phyloP scores from a whole-genome alignment of 257 asterid genomes.

The Datura wrightii region DNA sequence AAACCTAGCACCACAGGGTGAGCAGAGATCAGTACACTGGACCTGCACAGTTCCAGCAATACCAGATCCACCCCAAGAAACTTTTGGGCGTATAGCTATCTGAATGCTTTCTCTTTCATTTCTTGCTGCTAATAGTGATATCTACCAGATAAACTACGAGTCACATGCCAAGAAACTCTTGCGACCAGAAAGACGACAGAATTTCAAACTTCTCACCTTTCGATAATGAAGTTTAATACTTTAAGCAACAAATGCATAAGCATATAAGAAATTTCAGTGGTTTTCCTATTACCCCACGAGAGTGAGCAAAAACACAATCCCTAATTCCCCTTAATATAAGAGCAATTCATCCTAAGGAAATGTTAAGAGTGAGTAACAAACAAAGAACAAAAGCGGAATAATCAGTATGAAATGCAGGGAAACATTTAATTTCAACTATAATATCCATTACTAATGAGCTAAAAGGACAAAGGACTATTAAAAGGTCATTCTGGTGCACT shows the following conservation, averaged over 20 bases:
- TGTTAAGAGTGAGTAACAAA: neutral
- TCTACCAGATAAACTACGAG: constrained; percentile 60
- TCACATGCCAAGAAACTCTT: constrained; percentile 41
- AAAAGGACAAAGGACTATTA: neutral
- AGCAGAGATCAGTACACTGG: constrained; percentile 80
- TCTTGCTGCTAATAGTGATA: constrained; percentile 94
- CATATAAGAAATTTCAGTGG: constrained; percentile 12
- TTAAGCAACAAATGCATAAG: constrained; percentile 25
- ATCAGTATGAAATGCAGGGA: constrained; percentile 17
- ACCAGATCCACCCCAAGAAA: constrained; percentile 83
- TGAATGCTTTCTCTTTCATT: constrained; percentile 98
- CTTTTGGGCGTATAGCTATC: constrained; percentile 91
- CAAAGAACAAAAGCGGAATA: neutral
- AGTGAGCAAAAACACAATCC: neutral
- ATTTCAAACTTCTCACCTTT: neutral
- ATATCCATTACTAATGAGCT: constrained; percentile 19
- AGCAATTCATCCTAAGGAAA: neutral
- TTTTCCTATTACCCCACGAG: neutral
- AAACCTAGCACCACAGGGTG: constrained; percentile 88
- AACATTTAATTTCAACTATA: constrained; percentile 3
- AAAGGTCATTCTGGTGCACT: neutral
- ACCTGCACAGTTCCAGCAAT: constrained; percentile 84
- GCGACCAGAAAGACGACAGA: neutral
- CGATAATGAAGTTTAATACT: neutral
- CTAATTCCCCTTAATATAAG: neutral